A percentile compares a stretch with the other conserved stretches of the same genome.
Evolutionary conservation across 2,329 filamentous ascomycete species (phyloP).

Genomic region (Stagonosporopsis rhizophila): DNA sequence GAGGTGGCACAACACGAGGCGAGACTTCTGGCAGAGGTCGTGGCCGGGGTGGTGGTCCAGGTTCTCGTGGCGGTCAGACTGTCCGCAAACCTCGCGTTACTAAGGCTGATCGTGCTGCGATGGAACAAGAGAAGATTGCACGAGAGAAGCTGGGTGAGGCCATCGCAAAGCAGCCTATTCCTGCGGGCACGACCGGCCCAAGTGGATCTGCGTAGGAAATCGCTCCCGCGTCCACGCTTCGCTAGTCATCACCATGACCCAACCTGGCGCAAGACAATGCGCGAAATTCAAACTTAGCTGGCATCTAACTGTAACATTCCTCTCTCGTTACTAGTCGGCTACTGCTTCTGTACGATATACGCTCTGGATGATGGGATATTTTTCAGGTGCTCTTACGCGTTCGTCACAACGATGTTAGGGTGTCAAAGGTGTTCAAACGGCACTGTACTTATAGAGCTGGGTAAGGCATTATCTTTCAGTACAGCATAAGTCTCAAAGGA

Average conservation of each 20-base stretch:
- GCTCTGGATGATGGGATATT: background rate
- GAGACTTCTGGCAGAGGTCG: constrained; percentile 51
- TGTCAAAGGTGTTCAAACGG: constrained; percentile 1
- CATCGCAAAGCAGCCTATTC: constrained; percentile 36
- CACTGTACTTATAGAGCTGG: background rate
- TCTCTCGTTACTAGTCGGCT: background rate
- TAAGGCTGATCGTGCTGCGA: constrained; percentile 81
- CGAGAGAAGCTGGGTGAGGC: constrained; percentile 63
- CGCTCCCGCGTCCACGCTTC: background rate
- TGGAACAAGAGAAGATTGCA: constrained; percentile 82
- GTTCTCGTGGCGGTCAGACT: constrained; percentile 76
- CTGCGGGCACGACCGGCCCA: constrained; percentile 22
- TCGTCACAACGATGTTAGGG: background rate
- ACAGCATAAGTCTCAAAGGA: background rate
- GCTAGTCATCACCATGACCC: background rate
- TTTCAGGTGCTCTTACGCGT: background rate
- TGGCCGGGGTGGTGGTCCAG: constrained; percentile 63
- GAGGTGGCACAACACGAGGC: constrained; percentile 56
- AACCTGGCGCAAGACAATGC: background rate
- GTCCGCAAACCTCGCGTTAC: constrained; percentile 84
- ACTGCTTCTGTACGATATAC: background rate
- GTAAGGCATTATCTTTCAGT: constrained; percentile 5
- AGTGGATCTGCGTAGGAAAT: constrained; percentile 10
- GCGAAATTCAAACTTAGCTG: background rate
- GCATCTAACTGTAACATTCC: background rate